Evolutionary conservation across 192 early-diverging fungal genomes (phyloP).

Genomic region (Coemansia nantahalensis): DNA sequence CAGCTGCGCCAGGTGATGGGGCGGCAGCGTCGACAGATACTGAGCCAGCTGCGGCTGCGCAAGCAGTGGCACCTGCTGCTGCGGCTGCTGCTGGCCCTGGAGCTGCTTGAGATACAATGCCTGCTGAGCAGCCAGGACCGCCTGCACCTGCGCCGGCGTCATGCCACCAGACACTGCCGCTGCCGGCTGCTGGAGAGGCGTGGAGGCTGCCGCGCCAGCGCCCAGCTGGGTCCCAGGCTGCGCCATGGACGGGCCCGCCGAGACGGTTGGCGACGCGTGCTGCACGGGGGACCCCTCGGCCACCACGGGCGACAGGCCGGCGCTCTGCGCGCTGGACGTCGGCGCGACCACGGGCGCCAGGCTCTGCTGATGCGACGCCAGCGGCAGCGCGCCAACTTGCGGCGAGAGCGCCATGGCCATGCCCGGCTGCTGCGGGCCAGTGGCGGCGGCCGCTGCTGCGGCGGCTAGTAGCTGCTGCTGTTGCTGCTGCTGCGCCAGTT

Average conservation of each 20-base stretch:
- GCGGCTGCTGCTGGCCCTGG: conserved; percentile 25
- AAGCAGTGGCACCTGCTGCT: conserved; percentile 8
- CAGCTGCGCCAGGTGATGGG: conserved; percentile 46
- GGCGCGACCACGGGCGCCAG: conserved; percentile 10
- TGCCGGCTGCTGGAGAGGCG: background rate
- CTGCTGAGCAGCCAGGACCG: conserved; percentile 24
- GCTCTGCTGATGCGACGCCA: conserved; percentile 22
- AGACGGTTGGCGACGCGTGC: conserved; percentile 11
- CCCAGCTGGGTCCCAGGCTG: conserved; percentile 6
- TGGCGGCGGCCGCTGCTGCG: background rate
- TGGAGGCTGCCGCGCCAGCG: conserved; percentile 1
- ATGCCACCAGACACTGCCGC: background rate
- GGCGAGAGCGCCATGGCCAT: conserved; percentile 17
- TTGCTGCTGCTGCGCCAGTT: conserved; percentile 35
- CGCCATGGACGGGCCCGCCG: conserved; percentile 10
- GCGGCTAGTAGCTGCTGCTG: conserved; percentile 4
- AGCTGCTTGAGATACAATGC: conserved; percentile 34
- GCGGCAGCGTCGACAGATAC: conserved; percentile 40
- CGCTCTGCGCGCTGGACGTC: background rate
- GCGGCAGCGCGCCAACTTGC: conserved; percentile 9
- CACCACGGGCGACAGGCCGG: conserved; percentile 10
- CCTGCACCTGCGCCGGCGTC: conserved; percentile 22
- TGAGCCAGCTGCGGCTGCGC: conserved; percentile 47
- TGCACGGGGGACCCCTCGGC: conserved; percentile 2
- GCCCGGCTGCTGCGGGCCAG: conserved; percentile 8